Percentiles rank a stretch among this genome's conserved stretches.
Evolutionary conservation across 2,329 filamentous ascomycete species (phyloP).

Genomic region (Cladosporium sp.): DNA sequence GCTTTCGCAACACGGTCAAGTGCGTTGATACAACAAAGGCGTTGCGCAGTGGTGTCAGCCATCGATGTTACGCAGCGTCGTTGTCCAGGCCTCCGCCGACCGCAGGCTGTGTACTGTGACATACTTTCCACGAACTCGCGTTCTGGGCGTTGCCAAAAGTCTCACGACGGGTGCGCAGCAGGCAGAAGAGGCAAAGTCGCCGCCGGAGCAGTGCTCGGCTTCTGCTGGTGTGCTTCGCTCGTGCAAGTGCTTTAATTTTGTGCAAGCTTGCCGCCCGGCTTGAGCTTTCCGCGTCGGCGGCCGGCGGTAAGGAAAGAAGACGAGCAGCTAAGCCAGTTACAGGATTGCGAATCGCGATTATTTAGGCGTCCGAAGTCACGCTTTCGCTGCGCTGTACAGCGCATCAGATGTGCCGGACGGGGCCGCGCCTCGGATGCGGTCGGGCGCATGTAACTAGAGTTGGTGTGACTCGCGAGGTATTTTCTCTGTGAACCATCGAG

Average conservation of each 20-base stretch:
- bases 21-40: neutral
- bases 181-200: slow-evolving; percentile 1
- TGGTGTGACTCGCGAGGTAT: neutral
- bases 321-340: neutral
- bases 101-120: too few species aligned
- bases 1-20: too few species aligned
- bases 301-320: neutral
- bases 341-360: neutral
- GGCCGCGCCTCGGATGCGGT: neutral
- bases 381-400: neutral
- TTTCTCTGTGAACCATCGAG: neutral
- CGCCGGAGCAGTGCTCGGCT: neutral
- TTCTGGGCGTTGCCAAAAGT: neutral
- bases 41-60: neutral
- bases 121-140: too few species aligned
- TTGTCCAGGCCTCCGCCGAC: neutral
- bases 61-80: neutral
- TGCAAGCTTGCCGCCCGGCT: too few species aligned
- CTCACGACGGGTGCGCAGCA: neutral
- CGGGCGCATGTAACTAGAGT: neutral
- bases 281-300: neutral
- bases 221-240: slow-evolving; percentile 2
- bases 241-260: neutral
- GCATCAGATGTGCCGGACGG: neutral
- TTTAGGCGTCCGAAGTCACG: neutral